Conservation (phyloP, 1,284 basidiomycete species). For the Farysia itapuensis region DNA sequence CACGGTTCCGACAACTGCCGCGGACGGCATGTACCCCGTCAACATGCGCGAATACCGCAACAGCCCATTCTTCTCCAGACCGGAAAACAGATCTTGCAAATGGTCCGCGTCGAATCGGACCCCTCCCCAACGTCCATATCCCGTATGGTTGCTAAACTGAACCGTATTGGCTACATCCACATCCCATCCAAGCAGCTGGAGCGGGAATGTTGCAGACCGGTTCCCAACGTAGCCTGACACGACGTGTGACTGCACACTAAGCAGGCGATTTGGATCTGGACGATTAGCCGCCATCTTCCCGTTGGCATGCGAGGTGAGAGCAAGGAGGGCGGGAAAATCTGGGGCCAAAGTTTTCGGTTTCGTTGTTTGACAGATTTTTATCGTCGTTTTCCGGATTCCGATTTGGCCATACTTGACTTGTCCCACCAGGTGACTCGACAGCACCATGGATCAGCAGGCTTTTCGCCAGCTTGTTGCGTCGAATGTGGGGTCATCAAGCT, state of each 20-base stretch:
- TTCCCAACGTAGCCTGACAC: constrained; percentile 89
- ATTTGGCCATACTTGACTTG: no score
- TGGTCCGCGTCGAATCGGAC: constrained; percentile 60
- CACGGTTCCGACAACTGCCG: constrained; percentile 74
- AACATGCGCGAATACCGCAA: constrained; percentile 49
- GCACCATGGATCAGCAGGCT: constrained; percentile 48
- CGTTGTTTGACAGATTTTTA: no score
- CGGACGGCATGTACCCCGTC: constrained; percentile 78
- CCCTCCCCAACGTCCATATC: constrained; percentile 65
- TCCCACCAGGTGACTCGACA: neutral
- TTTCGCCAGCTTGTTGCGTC: constrained; percentile 37
- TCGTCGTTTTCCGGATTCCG: no score
- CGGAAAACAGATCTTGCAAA: constrained; percentile 58
- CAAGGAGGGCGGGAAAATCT: no score
- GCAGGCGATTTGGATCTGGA: constrained; percentile 50
- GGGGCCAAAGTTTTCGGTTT: no score
- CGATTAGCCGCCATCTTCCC: constrained; percentile 38
- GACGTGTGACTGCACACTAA: constrained; percentile 85
- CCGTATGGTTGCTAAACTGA: constrained; percentile 77
- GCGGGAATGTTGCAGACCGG: constrained; percentile 84
- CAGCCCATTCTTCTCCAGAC: constrained; percentile 47
- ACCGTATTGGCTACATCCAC: constrained; percentile 97
- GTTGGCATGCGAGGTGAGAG: no score
- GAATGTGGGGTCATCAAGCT: neutral
- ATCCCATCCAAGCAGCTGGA: constrained; percentile 92